Conservation (phyloP, 306 rosid genomes). For the Pachyrhizus erosus region DNA sequence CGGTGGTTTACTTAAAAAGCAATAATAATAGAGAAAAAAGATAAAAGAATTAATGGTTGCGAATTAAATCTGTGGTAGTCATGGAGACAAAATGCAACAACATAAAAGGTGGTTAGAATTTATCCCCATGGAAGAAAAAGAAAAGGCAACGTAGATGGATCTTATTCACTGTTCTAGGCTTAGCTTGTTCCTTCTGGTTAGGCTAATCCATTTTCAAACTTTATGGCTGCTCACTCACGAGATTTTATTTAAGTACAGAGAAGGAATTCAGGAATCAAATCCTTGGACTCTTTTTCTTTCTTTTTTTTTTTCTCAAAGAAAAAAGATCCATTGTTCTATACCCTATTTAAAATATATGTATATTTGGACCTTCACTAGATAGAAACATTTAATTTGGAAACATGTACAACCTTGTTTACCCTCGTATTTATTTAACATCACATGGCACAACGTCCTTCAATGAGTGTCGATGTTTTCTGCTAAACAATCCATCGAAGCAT, state of each 20-base stretch:
- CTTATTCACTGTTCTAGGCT: background rate
- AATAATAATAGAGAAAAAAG: background rate
- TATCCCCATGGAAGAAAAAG: background rate
- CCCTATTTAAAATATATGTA: background rate
- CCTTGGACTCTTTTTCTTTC: background rate
- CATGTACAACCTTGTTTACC: background rate
- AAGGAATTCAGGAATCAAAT: background rate
- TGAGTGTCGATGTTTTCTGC: background rate
- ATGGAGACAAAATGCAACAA: background rate
- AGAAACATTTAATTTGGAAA: background rate
- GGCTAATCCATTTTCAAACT: constrained; percentile 18
- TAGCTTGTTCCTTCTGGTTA: background rate
- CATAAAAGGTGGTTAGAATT: background rate
- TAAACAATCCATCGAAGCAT: background rate
- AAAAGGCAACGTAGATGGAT: background rate
- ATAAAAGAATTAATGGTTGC: background rate
- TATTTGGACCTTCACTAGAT: background rate
- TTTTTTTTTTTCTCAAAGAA: background rate
- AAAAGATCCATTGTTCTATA: background rate
- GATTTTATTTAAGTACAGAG: background rate
- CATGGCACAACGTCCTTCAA: constrained; percentile 26
- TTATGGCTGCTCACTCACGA: background rate
- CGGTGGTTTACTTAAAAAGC: background rate
- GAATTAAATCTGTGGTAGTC: background rate
- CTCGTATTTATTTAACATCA: constrained; percentile 27